phyloP scores from a whole-genome alignment of 805 yeast species.

The Cyberlindnera bimundalis region DNA sequence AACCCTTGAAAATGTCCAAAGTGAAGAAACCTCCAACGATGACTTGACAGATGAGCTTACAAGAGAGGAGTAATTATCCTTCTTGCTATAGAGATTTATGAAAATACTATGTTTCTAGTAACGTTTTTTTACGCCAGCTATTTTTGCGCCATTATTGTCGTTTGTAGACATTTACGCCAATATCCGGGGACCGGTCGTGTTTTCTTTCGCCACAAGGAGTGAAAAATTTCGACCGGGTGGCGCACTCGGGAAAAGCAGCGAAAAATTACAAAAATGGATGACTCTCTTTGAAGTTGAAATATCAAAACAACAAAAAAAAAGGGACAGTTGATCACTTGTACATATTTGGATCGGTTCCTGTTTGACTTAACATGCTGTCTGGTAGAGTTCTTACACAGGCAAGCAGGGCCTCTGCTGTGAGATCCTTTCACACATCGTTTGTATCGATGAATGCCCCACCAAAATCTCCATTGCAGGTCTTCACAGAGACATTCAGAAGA shows the following conservation, averaged over 20 bases:
- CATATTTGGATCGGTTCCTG: neutral
- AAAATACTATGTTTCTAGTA: no score
- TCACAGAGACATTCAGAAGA: constrained; percentile 82
- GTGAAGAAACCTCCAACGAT: neutral
- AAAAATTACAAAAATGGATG: neutral
- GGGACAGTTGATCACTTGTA: constrained; percentile 4
- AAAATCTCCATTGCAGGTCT: constrained; percentile 85
- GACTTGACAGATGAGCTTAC: no score
- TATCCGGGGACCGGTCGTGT: constrained; percentile 3
- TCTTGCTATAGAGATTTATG: no score
- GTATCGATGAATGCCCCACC: constrained; percentile 30
- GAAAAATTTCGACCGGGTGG: constrained; percentile 7
- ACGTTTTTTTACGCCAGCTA: neutral
- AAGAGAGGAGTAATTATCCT: no score
- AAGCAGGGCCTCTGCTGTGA: constrained; percentile 9
- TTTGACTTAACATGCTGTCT: constrained; percentile 5
- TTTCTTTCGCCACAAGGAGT: neutral
- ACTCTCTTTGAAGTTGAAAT: no score
- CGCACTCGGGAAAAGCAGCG: neutral
- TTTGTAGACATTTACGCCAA: neutral
- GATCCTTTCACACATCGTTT: constrained; percentile 25
- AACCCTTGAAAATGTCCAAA: constrained; percentile 39
- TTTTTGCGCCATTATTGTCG: neutral
- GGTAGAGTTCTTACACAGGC: constrained; percentile 8
- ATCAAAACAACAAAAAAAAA: neutral